Conservation (phyloP, 768 basidiomycete species). For the Pleurotus tuber-regium region DNA sequence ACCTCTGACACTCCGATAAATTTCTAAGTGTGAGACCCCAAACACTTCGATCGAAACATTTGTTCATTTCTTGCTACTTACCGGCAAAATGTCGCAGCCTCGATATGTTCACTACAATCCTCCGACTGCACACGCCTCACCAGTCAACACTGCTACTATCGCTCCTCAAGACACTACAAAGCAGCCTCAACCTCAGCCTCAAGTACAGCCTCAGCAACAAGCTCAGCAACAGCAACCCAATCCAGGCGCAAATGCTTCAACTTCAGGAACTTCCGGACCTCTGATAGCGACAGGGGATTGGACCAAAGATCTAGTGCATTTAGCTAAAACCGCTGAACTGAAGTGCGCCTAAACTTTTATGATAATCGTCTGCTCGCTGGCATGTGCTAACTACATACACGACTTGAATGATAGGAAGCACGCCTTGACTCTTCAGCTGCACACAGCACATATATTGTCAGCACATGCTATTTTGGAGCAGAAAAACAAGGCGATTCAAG, state of each 20-base stretch:
- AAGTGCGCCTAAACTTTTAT: constrained; percentile 53
- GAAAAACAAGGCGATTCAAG: constrained; percentile 76
- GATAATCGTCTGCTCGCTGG: too few relatives aligned
- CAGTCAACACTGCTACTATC: constrained; percentile 17
- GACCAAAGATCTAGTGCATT: constrained; percentile 82
- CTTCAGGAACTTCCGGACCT: constrained; percentile 30
- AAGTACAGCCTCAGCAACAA: constrained; percentile 21
- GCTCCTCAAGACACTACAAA: constrained; percentile 27
- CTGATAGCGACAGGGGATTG: constrained; percentile 81
- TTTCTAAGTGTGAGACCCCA: constrained; percentile 29
- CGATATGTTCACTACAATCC: constrained; percentile 38
- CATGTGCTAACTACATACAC: too few relatives aligned
- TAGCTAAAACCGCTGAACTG: constrained; percentile 85
- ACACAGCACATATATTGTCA: constrained; percentile 84
- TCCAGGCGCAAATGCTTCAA: constrained; percentile 16
- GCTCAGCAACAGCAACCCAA: constrained; percentile 17
- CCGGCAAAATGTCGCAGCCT: constrained; percentile 42
- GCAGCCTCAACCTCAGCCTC: constrained; percentile 20
- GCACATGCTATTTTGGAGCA: constrained; percentile 78
- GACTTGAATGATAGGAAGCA: constrained; percentile 81
- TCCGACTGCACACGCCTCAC: constrained; percentile 21
- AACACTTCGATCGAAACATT: constrained; percentile 33
- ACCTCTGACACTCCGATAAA: constrained; percentile 15
- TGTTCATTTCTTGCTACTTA: constrained; percentile 18
- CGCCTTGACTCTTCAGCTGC: constrained; percentile 77